These are phyloP conservation scores for Triglochin maritima DNA, from an alignment of 106 monocot genomes.

Conservation along the genomic window DNA sequence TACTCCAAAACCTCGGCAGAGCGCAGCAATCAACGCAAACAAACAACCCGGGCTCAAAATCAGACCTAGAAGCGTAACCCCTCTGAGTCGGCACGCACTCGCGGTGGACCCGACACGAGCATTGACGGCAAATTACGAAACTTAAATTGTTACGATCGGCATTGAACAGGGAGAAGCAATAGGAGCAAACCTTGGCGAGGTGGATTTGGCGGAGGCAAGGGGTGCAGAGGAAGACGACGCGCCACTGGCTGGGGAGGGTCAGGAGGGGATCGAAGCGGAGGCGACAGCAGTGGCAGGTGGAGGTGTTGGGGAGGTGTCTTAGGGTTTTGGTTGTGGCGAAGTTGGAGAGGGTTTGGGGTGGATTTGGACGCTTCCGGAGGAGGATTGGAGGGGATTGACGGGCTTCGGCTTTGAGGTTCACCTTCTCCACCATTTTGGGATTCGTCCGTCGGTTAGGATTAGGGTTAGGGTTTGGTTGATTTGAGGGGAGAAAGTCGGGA, in stretches of 20 bases:
- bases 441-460: no score
- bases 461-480: no score
- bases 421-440: no score
- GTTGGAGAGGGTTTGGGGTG: not conserved
- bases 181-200: constrained; percentile 43
- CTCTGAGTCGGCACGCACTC: constrained; percentile 40
- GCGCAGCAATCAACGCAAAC: constrained; percentile 51
- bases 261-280: constrained; percentile 11
- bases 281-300: constrained; percentile 41
- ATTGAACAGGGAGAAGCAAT: constrained; percentile 35
- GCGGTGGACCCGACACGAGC: constrained; percentile 45
- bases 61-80: constrained; percentile 11
- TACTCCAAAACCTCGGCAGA: constrained; percentile 13
- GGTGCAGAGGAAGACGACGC: constrained; percentile 52
- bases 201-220: constrained; percentile 26
- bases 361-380: constrained; percentile 6
- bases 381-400: not conserved
- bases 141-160: not conserved
- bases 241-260: constrained; percentile 41
- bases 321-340: constrained; percentile 11
- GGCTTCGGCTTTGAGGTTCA: no score
- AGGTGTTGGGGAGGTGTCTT: constrained; percentile 17
- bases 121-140: constrained; percentile 25
- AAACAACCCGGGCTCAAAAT: constrained; percentile 26
- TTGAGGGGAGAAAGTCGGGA: no score